Base-by-base conservation (phyloP, 2,329 filamentous ascomycete species). In the Fusarium pilosicola region DNA sequence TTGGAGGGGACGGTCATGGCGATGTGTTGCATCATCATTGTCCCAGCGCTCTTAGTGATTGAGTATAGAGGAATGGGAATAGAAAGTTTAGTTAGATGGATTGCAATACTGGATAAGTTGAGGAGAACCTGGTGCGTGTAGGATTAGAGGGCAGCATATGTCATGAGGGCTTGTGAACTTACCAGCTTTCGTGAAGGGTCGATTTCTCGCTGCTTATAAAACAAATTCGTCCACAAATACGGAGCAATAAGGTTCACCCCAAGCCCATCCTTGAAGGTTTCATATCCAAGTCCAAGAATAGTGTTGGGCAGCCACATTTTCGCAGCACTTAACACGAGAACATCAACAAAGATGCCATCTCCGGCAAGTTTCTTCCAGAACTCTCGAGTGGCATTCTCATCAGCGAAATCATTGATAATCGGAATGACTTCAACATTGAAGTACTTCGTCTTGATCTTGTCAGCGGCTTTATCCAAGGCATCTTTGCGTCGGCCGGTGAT, bases 401-500 rank as follows among this genome's bases (percentile, higher is more conserved):
- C 7, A 6, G 59, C 38, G 20, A 70, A 70, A 1, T 70, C 68
- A 11, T 65, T 65, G 8, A n/a, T 10, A 2, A 45, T n/a, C 1
- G 60, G n/a, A 9, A 51, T 5, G 7, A 65, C 41, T 4, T 55
- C 28, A 1, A 49, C 36, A 2, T 12, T 60, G 3, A 32, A 7
- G 11, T 56, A 45, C 4, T 51, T 63, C 2, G n/a, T 20, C n/a
- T 39, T 55, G 15, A 69, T 51, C 1, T 41, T 45, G 1, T n/a
- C 24, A 7, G 42, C 60, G 1, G 68, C 66, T 5, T 44, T 30
- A 2, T 63, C 9, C 6, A 70, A 6, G 0, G 18, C 22, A 73
- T 76, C 73, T 1, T 72, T 39, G 5, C 80, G 81, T 12, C 85
- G 84, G 7, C 82, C 84, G 2, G 83, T 69, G 30, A 88, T 80